Evolutionary conservation across 139 green algal genomes (phyloP), one percentile per base, ranked within the genome.

Genomic region (Pleodorina starrii): DNA sequence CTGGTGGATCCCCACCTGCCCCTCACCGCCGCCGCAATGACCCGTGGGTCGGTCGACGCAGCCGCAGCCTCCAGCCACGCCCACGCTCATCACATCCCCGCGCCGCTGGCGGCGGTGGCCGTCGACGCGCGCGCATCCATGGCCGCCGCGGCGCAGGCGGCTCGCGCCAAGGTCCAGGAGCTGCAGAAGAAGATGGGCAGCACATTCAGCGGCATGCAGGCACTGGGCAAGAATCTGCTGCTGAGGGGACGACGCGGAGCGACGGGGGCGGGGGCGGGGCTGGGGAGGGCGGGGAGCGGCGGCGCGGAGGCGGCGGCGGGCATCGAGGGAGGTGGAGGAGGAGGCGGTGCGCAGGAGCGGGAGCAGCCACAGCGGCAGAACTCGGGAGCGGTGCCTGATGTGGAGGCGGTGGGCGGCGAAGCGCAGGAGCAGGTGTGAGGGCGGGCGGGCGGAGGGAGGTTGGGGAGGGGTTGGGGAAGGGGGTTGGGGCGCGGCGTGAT

Each of bases 1-100:
- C 42, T 91, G 69, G 66, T 91, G 88, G 69, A 91, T 42, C 68
- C 40, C 14, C 77, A 87, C 23, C 29, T 87, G 60, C 81, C 81
- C 27, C 81, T 87, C 16, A 29, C 42, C 0, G 21, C 51, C 14
- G 23, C 77, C 35, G 2, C n/a, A n/a, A n/a, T n/a, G n/a, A n/a
- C n/a, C n/a, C n/a, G n/a, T n/a, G n/a, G n/a, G n/a, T n/a, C n/a
- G 14, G 32, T 5, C 48, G 29, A 16, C 21, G 10, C 48, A 32
- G 72, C 48, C 5, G n/a, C n/a, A n/a, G n/a, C n/a, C n/a, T n/a
- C n/a, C n/a, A n/a, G n/a, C 48, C 57, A 42, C 44, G 57, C 38
- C 11, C 48, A 57, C 11, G 11, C 48, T 21, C 48, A 57, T 57
- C 75, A 83, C 51, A 32, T 19, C 32, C 23, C 63, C 32, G 57